These are phyloP conservation scores for Cytospora leucostoma DNA, from an alignment of 2,329 filamentous ascomycete genomes.

Conservation along the genomic window DNA sequence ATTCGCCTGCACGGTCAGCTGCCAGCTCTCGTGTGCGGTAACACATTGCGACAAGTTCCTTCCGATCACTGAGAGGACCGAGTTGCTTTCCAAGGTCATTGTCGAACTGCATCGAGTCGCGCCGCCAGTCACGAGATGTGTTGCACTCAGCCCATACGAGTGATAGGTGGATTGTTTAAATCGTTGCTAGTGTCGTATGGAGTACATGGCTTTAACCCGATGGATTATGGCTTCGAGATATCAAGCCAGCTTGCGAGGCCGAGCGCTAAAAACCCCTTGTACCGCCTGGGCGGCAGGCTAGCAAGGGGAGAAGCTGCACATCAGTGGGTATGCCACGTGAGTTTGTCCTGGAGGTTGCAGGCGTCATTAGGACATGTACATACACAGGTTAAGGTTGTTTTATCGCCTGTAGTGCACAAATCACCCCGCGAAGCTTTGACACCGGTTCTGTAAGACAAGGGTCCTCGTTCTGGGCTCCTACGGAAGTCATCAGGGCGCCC, in stretches of 20 bases:
- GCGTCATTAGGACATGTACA: slow-evolving; percentile 21
- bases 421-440: slow-evolving; percentile 4
- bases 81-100: slow-evolving; percentile 24
- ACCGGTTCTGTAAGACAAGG: neutral
- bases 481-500: neutral
- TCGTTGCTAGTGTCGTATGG: neutral
- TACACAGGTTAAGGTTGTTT: slow-evolving; percentile 22
- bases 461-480: neutral
- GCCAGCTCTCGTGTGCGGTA: slow-evolving; percentile 24
- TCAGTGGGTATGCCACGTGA: slow-evolving; percentile 29
- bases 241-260: slow-evolving; percentile 14
- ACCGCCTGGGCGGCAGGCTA: slow-evolving; percentile 21
- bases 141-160: neutral
- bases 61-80: slow-evolving; percentile 25
- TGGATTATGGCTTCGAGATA: neutral
- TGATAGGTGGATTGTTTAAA: neutral
- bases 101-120: slow-evolving; percentile 24
- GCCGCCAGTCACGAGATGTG: slow-evolving; percentile 9
- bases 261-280: slow-evolving; percentile 21
- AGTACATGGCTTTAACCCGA: neutral
- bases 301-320: slow-evolving; percentile 25
- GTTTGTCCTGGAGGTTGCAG: slow-evolving; percentile 23
- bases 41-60: slow-evolving; percentile 21
- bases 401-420: slow-evolving; percentile 2
- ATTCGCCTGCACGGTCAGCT: slow-evolving; percentile 26